Base-by-base conservation (phyloP, 2,329 filamentous ascomycete genomes). In the Macrophomina tecta region DNA sequence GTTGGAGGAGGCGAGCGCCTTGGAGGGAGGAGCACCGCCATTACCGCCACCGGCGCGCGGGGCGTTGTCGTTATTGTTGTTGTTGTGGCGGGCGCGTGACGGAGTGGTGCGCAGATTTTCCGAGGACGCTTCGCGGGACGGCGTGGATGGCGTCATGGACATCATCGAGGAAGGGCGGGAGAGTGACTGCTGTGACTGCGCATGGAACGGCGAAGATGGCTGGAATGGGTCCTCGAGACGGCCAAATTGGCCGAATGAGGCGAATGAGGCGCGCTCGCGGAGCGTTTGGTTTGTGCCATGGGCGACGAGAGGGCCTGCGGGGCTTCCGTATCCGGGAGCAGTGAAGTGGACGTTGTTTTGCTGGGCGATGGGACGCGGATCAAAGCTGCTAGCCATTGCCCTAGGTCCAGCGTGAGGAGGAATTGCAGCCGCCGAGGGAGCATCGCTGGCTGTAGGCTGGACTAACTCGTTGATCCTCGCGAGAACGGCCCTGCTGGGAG, bases 151-250 rank as follows among this genome's bases (percentile, higher is more conserved):
- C 5, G 23, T 3, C 40, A 61, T 18, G 30, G 56, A 61, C 28
- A 16, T 30, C 56, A 36, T 36, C 1, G 40, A 46, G 0, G 56
- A 6, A 4, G 30, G 28, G 9, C 16, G 28, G 11, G 56, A 61
- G 4, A 36, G 1, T 7, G 55, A 18, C 7, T 45, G 16, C 16
- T 46, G 23, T 45, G 36, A 38, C 36, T 7, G 11, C 36, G 2
- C 6, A 7, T 7, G 11, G 7, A 12, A 38, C 2, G 36, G 11
- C 36, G 36, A 38, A 7, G 36, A 38, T 3, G 36, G 11, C 49
- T 42, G 36, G 23, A 58, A 58, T 8, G 55, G 55, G 34, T 58
- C 55, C 11, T 58, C 55, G 14, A 23, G 40, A 23, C 55, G 55
- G 55, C 55, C 18, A 32, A 12, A 23, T 23, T 23, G 23, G 23